phyloP scores from a whole-genome alignment of 2,329 filamentous ascomycete species.

The Penicillium digitatum region DNA sequence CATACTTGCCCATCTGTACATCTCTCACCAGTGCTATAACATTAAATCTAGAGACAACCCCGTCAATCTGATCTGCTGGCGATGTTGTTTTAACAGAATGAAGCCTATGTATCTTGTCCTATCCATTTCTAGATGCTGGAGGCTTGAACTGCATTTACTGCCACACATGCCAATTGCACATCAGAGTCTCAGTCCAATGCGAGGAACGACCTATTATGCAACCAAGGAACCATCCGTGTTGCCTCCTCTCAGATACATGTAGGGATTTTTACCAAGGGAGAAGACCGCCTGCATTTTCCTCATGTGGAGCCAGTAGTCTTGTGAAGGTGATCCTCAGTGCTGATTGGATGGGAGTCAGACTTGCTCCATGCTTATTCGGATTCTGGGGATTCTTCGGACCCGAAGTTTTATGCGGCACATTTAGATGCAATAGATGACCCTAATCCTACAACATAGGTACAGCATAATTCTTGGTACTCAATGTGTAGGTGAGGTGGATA shows the following conservation, averaged over 20 bases:
- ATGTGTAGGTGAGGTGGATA: neutral
- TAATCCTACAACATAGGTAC: neutral
- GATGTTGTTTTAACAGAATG: neutral
- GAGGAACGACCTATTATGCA: neutral
- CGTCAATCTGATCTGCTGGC: neutral
- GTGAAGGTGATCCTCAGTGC: conserved; percentile 9
- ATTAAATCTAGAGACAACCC: neutral
- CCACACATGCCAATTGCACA: neutral
- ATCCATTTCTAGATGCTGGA: neutral
- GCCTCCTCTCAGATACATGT: neutral
- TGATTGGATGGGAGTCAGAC: conserved; percentile 9
- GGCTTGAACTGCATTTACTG: neutral
- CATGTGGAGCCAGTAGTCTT: conserved; percentile 11
- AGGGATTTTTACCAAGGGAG: neutral
- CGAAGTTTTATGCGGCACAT: neutral
- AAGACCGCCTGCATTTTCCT: conserved; percentile 5
- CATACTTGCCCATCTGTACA: neutral
- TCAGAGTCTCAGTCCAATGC: neutral
- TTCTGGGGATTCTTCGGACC: neutral
- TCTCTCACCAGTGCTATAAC: neutral
- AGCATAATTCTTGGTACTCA: neutral
- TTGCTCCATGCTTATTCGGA: conserved; percentile 8
- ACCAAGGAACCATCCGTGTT: conserved; percentile 4
- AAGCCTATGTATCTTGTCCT: neutral
- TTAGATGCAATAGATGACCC: neutral